Percentiles rank a stretch among this genome's conserved stretches.
These are phyloP conservation scores for Psilocybe sp. DNA, from an alignment of 768 basidiomycete genomes.

Conservation along the genomic window DNA sequence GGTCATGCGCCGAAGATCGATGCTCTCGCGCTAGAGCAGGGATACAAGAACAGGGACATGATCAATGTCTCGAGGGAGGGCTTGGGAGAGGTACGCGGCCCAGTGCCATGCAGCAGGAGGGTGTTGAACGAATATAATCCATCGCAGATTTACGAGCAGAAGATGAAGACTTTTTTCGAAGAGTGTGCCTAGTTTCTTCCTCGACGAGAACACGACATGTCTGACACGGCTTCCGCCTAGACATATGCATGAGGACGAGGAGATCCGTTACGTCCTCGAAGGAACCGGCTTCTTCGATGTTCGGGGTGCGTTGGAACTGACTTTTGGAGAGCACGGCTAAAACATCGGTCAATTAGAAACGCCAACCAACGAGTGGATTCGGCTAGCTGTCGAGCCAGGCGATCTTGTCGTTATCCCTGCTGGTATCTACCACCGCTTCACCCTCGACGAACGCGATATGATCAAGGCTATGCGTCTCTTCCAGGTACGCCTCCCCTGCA, in stretches of 20 bases:
- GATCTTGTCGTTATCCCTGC: conserved; percentile 87
- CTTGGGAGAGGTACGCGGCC: conserved; percentile 60
- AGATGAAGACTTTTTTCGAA: conserved; percentile 79
- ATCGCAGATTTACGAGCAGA: conserved; percentile 62
- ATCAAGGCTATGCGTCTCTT: conserved; percentile 83
- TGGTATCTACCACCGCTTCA: conserved; percentile 95
- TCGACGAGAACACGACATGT: neutral
- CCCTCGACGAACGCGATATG: conserved; percentile 70
- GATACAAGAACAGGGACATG: conserved; percentile 82
- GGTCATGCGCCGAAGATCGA: conserved; percentile 57
- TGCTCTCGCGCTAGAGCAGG: conserved; percentile 59
- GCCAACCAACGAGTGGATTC: conserved; percentile 74
- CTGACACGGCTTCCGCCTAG: conserved; percentile 31
- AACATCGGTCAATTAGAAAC: conserved; percentile 41
- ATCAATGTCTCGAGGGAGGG: conserved; percentile 78
- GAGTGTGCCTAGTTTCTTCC: conserved; percentile 50
- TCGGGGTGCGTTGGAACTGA: conserved; percentile 50
- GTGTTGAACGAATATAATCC: neutral
- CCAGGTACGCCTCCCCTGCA: conserved; percentile 52
- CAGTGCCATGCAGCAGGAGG: neutral
- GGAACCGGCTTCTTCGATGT: conserved; percentile 95
- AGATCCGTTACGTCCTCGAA: conserved; percentile 83
- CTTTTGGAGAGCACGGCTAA: neutral
- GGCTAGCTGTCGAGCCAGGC: conserved; percentile 70
- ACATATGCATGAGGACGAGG: conserved; percentile 95